Percentiles rank a stretch among this genome's conserved stretches.
phyloP scores from a whole-genome alignment of 768 basidiomycete genomes.

The Lentinula lateritia region DNA sequence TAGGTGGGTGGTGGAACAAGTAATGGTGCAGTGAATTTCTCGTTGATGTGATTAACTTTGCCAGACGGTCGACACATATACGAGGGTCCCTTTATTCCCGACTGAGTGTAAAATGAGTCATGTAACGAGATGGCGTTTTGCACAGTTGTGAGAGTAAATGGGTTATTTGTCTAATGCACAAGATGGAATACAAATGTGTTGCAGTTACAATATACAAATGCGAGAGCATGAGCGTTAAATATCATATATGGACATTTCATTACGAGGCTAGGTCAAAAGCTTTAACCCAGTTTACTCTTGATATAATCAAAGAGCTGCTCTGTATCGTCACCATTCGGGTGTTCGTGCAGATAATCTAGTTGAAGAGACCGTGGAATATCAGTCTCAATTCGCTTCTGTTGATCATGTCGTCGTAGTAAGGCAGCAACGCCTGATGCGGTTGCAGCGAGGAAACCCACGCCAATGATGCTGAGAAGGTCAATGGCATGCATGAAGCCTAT shows the following conservation, averaged over 20 bases:
- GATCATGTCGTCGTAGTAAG: not conserved
- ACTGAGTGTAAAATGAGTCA: no score
- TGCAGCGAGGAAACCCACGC: not conserved
- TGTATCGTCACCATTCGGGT: not conserved
- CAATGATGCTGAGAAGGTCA: conserved; percentile 3
- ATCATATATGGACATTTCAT: not conserved
- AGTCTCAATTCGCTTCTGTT: not conserved
- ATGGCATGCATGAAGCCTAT: conserved; percentile 5
- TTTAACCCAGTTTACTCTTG: conserved; percentile 1
- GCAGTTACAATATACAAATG: not conserved
- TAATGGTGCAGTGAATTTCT: not conserved
- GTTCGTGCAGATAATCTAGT: not conserved
- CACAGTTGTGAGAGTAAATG: no score
- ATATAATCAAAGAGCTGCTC: conserved; percentile 3
- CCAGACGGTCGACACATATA: not conserved
- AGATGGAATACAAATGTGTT: not conserved
- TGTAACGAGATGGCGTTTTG: no score
- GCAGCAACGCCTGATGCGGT: not conserved
- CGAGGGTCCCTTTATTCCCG: not conserved
- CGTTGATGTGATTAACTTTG: not conserved
- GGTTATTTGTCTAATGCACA: no score
- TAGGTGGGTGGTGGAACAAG: not conserved
- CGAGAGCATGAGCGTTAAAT: not conserved
- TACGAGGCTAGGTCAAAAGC: not conserved
- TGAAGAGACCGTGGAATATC: not conserved